Conservation (phyloP, 352 stramenopile species). For the Aphanomyces stellatus region DNA sequence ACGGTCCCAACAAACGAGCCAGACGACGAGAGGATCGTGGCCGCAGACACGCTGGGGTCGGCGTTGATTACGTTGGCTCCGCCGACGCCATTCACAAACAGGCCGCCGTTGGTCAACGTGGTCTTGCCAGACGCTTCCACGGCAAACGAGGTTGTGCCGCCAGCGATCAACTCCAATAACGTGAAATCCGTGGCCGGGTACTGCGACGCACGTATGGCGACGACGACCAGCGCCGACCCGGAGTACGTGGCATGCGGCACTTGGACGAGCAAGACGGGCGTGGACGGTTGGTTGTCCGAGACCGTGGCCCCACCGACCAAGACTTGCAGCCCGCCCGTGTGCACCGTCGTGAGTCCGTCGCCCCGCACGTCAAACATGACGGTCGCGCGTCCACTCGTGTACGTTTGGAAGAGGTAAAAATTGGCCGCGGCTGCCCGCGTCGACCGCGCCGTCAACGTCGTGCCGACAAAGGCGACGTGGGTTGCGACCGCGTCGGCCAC, state of each 20-base stretch:
- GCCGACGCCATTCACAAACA: constrained; percentile 30
- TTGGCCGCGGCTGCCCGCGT: constrained; percentile 16
- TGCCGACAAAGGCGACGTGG: constrained; percentile 28
- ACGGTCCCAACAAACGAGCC: constrained; percentile 30
- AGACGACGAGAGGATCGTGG: constrained; percentile 27
- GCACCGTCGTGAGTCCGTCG: constrained; percentile 29
- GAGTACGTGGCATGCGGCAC: constrained; percentile 27
- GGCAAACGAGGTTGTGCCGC: constrained; percentile 26
- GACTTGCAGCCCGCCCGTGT: constrained; percentile 29
- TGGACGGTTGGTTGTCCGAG: constrained; percentile 14
- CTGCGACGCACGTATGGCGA: constrained; percentile 18
- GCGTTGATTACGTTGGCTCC: constrained; percentile 30
- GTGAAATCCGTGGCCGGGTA: constrained; percentile 33
- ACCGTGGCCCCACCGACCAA: constrained; percentile 33
- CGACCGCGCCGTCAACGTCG: constrained; percentile 29
- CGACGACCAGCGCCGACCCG: constrained; percentile 24
- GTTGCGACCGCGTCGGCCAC: constrained; percentile 35
- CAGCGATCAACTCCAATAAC: constrained; percentile 32
- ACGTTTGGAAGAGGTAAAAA: constrained; percentile 43
- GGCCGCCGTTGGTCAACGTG: constrained; percentile 35
- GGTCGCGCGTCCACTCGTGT: constrained; percentile 16
- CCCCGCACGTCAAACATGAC: constrained; percentile 26
- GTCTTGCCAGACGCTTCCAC: constrained; percentile 44
- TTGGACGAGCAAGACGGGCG: constrained; percentile 28
- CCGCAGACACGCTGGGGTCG: constrained; percentile 22